These are phyloP conservation scores for Ambrosia artemisiifolia DNA, from an alignment of 129 eudicot species.

Conservation along the genomic window DNA sequence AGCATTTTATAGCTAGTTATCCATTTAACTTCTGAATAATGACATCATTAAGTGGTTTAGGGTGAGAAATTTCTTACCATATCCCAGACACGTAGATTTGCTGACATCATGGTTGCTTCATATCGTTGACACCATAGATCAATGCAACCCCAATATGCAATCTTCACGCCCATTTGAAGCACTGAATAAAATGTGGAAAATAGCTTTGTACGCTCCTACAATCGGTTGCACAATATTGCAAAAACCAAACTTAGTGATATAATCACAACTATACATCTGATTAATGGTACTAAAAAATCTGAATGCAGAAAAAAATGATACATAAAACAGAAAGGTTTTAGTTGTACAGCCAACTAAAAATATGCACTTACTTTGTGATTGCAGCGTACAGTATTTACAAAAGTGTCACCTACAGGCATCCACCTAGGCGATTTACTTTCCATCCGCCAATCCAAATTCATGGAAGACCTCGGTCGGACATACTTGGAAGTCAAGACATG, in stretches of 20 bases:
- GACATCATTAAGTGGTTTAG: not conserved
- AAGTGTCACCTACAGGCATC: not conserved
- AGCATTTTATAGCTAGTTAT: not conserved
- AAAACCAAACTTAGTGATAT: not conserved
- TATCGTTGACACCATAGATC: not conserved
- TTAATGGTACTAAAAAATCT: not conserved
- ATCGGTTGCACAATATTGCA: not conserved
- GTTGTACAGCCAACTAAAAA: not conserved
- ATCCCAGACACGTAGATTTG: not conserved
- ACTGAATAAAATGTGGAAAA: not conserved
- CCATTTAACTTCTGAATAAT: not conserved
- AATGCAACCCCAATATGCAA: not conserved
- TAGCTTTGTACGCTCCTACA: not conserved
- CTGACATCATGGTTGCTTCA: not conserved
- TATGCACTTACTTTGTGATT: not conserved
- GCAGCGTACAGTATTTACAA: not conserved
- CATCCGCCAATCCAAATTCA: constrained; percentile 11
- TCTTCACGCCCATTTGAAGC: not conserved
- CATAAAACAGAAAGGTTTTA: not conserved
- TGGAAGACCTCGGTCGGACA: constrained; percentile 6
- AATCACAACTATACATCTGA: not conserved
- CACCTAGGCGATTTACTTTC: not conserved
- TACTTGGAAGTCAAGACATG: constrained; percentile 3
- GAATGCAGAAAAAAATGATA: not conserved
- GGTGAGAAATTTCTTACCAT: not conserved